phyloP scores from a whole-genome alignment of 768 basidiomycete genomes.

The Pleurotus pulmonarius region DNA sequence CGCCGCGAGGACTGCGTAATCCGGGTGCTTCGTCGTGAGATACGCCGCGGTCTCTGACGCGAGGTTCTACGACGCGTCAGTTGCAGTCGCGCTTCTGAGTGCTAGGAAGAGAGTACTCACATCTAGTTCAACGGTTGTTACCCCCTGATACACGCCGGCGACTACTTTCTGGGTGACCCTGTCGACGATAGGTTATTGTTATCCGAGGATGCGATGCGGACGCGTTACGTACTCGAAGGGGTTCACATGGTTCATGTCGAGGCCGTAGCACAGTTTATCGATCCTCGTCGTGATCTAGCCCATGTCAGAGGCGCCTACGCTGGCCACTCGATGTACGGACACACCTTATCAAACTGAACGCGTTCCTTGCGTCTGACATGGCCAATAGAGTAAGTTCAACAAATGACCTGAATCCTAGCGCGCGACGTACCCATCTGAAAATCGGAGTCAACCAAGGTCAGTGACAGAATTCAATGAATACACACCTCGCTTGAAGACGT shows the following conservation, averaged over 20 bases:
- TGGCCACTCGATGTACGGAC: conserved; percentile 15
- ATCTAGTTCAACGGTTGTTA: conserved; percentile 96
- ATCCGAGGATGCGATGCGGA: no score
- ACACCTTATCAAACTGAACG: conserved; percentile 90
- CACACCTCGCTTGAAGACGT: conserved; percentile 31
- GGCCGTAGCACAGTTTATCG: conserved; percentile 91
- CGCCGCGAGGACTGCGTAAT: conserved; percentile 97
- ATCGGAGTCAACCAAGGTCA: conserved; percentile 10
- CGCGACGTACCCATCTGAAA: conserved; percentile 44
- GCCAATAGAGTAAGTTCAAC: conserved; percentile 11
- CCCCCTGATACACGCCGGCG: conserved; percentile 89
- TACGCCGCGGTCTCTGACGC: conserved; percentile 97
- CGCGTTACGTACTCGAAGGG: conserved; percentile 75
- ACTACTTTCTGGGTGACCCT: conserved; percentile 93
- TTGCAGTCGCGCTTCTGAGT: background rate
- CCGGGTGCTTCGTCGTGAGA: conserved; percentile 95
- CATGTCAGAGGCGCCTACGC: conserved; percentile 12
- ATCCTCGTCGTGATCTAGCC: conserved; percentile 80
- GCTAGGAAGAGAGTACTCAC: conserved; percentile 40
- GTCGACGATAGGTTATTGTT: background rate
- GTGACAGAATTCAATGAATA: background rate
- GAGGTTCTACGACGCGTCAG: conserved; percentile 62
- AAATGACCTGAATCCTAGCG: conserved; percentile 28
- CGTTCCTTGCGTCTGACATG: conserved; percentile 75
- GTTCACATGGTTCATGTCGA: conserved; percentile 88